These are phyloP conservation scores for Zygnema circumcarinatum DNA, from an alignment of 139 green algal genomes.

Conservation along the genomic window DNA sequence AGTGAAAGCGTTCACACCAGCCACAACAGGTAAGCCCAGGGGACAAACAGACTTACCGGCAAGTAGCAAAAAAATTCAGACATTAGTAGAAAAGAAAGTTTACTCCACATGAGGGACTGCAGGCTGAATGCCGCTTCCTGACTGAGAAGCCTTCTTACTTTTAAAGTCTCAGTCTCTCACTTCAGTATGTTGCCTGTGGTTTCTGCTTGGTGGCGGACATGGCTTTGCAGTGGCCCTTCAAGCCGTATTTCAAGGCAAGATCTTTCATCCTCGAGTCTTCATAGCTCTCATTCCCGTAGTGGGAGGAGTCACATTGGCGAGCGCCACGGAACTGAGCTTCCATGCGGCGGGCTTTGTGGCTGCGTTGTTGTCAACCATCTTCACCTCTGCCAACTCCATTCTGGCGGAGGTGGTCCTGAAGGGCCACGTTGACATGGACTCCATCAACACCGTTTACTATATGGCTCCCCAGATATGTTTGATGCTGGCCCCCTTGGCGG, in stretches of 20 bases:
- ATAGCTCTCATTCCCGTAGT: conserved; percentile 39
- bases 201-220: background rate
- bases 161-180: background rate
- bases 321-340: conserved; percentile 44
- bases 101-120: too few relatives aligned
- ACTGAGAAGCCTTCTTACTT: background rate
- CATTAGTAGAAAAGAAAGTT: too few relatives aligned
- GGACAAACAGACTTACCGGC: background rate
- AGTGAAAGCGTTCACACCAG: conserved; percentile 64
- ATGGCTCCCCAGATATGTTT: conserved; percentile 25
- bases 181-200: background rate
- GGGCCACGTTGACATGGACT: conserved; percentile 31
- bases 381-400: conserved; percentile 49
- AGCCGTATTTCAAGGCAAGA: background rate
- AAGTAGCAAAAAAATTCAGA: background rate
- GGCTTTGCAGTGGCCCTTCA: conserved; percentile 25
- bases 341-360: conserved; percentile 44
- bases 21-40: conserved; percentile 28
- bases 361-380: conserved; percentile 17
- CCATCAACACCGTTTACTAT: conserved; percentile 50
- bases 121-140: background rate
- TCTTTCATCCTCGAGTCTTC: conserved; percentile 24
- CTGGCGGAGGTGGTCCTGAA: conserved; percentile 48
- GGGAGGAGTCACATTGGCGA: conserved; percentile 25
- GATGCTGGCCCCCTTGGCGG: conserved; percentile 8